These are phyloP conservation scores for Mikania micrantha DNA, from an alignment of 129 eudicot species.

Conservation along the genomic window DNA sequence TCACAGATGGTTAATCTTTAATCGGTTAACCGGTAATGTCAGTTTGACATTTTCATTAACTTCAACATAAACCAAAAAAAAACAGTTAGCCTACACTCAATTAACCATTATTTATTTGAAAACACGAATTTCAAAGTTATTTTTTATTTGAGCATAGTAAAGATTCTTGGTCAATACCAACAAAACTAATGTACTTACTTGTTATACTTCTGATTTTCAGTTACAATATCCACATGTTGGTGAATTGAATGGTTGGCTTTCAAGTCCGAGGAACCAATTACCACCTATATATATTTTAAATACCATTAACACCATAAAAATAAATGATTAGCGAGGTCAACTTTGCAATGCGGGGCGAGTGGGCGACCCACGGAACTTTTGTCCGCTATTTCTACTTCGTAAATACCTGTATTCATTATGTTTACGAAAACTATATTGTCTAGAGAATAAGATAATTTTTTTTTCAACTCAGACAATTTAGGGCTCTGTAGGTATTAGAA, in stretches of 20 bases:
- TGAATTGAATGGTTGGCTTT: constrained; percentile 89
- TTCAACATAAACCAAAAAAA: neutral
- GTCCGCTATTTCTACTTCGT: neutral
- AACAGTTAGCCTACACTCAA: neutral
- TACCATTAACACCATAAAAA: neutral
- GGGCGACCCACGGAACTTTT: neutral
- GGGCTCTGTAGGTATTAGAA: too few species aligned
- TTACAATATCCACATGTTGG: constrained; percentile 75
- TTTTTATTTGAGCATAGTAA: too few species aligned
- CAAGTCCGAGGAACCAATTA: constrained; percentile 78
- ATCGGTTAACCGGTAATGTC: too few species aligned
- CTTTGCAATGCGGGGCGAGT: too few species aligned
- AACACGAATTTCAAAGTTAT: too few species aligned
- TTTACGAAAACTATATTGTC: neutral
- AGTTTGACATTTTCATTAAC: neutral
- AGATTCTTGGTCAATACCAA: neutral
- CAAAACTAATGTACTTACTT: constrained; percentile 38
- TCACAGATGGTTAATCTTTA: neutral
- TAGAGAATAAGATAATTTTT: too few species aligned
- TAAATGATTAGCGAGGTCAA: neutral
- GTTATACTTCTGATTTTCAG: constrained; percentile 77
- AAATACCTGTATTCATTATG: neutral
- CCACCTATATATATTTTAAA: constrained; percentile 47
- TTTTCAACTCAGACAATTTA: too few species aligned
- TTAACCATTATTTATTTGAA: too few species aligned